Conservation (phyloP, 129 eudicot genomes). For the Centaurea solstitialis region DNA sequence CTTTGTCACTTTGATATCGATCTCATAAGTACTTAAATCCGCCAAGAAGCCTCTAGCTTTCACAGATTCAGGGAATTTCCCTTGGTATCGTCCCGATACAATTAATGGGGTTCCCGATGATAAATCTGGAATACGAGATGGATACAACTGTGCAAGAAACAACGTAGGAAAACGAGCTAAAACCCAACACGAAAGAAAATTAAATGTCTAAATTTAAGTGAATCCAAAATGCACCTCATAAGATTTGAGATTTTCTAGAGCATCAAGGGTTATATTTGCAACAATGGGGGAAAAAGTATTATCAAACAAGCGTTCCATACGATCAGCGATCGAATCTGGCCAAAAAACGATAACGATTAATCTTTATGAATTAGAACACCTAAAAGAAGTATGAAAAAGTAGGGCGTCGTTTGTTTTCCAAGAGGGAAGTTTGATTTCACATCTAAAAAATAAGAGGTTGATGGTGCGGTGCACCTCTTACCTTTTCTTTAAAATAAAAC, state of each 20-base stretch:
- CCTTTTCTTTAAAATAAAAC: too few relatives aligned
- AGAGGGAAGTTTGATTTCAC: too few relatives aligned
- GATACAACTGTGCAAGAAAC: slow-evolving; percentile 52
- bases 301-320: slow-evolving; percentile 49
- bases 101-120: slow-evolving; percentile 55
- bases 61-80: slow-evolving; percentile 58
- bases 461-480: too few relatives aligned
- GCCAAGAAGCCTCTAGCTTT: slow-evolving; percentile 62
- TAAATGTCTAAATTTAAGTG: background rate
- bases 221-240: slow-evolving; percentile 50
- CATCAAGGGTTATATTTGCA: slow-evolving; percentile 60
- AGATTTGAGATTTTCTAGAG: slow-evolving; percentile 51
- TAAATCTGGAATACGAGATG: slow-evolving; percentile 57
- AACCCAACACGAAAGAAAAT: background rate
- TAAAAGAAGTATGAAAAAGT: too few relatives aligned
- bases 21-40: slow-evolving; percentile 49
- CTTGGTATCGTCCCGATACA: slow-evolving; percentile 72
- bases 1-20: slow-evolving; percentile 51
- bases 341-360: slow-evolving; percentile 3
- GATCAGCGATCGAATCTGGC: slow-evolving; percentile 53
- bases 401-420: too few relatives aligned
- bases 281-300: slow-evolving; percentile 60
- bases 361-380: too few relatives aligned
- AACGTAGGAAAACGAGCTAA: background rate
- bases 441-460: too few relatives aligned